These are phyloP conservation scores for Termitomyces titanicus DNA, from an alignment of 768 basidiomycete genomes.

Conservation along the genomic window DNA sequence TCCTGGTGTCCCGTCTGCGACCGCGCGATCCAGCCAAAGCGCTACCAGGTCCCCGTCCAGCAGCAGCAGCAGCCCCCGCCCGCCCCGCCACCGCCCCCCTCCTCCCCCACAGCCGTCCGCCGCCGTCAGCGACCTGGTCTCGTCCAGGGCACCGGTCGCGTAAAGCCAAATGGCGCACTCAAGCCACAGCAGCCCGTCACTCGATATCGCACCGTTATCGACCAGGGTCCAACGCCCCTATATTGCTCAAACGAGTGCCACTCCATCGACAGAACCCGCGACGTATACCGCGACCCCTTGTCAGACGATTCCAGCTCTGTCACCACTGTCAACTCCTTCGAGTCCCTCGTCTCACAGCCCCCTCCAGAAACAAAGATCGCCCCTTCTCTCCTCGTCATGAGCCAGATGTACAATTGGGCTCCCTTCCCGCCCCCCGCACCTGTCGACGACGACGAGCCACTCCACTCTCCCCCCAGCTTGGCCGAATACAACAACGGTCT, in stretches of 20 bases:
- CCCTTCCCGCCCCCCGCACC: conserved; percentile 49
- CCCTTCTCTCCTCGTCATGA: conserved; percentile 29
- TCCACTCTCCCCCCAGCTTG: conserved; percentile 10
- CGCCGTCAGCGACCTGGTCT: conserved; percentile 38
- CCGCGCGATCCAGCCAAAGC: conserved; percentile 77
- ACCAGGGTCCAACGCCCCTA: conserved; percentile 74
- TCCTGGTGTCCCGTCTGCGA: conserved; percentile 82
- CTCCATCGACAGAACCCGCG: conserved; percentile 49
- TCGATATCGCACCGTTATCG: conserved; percentile 62
- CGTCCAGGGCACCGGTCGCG: conserved; percentile 62
- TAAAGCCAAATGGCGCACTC: conserved; percentile 48
- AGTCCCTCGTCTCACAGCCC: conserved; percentile 39
- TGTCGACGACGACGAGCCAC: conserved; percentile 21
- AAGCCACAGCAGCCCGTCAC: conserved; percentile 32
- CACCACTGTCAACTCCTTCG: conserved; percentile 30
- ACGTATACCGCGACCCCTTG: conserved; percentile 45
- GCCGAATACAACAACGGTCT: conserved; percentile 53
- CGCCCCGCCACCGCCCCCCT: conserved; percentile 33
- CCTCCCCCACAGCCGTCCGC: conserved; percentile 22
- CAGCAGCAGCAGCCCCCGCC: conserved; percentile 21
- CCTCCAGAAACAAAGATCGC: conserved; percentile 22
- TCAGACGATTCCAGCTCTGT: conserved; percentile 29
- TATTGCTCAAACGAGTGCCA: conserved; percentile 83
- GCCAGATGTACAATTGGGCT: conserved; percentile 40
- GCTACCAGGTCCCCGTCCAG: conserved; percentile 49